Conservation (phyloP, 2,329 filamentous ascomycete genomes). For the Aspergillus sp. region DNA sequence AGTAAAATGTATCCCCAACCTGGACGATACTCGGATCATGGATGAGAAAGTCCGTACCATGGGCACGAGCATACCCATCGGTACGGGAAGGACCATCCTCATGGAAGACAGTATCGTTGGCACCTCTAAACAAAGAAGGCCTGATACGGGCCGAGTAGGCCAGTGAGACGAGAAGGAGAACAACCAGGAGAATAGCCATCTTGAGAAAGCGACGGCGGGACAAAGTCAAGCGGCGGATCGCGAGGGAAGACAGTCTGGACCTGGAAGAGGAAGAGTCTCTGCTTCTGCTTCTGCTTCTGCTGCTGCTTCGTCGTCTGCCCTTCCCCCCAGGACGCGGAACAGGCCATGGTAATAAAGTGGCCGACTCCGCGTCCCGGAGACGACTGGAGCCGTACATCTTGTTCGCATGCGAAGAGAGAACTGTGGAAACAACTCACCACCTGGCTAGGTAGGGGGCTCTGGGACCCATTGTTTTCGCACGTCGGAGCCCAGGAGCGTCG, state of each 20-base stretch:
- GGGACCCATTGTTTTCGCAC: slow-evolving; percentile 7
- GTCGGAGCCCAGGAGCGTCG: not conserved
- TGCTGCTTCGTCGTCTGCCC: not conserved
- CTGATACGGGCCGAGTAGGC: not conserved
- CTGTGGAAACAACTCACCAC: not conserved
- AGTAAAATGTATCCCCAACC: slow-evolving; percentile 27
- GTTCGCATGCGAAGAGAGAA: not conserved
- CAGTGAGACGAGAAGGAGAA: slow-evolving; percentile 2
- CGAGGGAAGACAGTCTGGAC: not conserved
- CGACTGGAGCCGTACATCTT: not conserved
- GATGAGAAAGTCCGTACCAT: slow-evolving; percentile 22
- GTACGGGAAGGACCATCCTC: not conserved
- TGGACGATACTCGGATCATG: slow-evolving; percentile 36
- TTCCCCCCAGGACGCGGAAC: not conserved
- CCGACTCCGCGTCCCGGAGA: not conserved
- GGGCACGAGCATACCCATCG: slow-evolving; percentile 2
- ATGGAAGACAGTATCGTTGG: not conserved
- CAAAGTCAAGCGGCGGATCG: not conserved
- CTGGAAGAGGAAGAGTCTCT: not conserved
- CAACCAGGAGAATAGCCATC: slow-evolving; percentile 2
- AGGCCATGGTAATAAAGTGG: slow-evolving; percentile 3
- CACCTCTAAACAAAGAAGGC: not conserved
- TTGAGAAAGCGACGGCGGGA: slow-evolving; percentile 2
- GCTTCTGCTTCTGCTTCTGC: too few relatives aligned
- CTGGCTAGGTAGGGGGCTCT: not conserved